These are phyloP conservation scores for Suillus luteus DNA, from an alignment of 768 basidiomycete species.

Conservation along the genomic window DNA sequence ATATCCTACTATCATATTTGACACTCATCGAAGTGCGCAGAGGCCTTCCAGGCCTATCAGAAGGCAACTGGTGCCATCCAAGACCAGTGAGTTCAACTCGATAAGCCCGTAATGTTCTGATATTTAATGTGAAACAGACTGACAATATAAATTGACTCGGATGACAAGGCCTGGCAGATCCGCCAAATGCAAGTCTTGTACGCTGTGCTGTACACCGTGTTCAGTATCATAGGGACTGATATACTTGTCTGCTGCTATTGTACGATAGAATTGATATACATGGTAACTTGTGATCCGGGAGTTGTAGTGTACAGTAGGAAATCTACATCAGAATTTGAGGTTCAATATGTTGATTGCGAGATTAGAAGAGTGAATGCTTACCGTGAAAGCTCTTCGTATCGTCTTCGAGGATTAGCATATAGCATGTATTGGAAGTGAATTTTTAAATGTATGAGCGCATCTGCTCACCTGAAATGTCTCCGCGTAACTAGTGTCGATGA, in stretches of 20 bases:
- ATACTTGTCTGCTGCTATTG: constrained; percentile 6
- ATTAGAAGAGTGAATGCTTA: too few species aligned
- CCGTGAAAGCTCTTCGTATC: not conserved
- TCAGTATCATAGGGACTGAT: constrained; percentile 10
- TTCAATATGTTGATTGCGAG: constrained; percentile 19
- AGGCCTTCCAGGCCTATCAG: too few species aligned
- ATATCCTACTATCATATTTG: not conserved
- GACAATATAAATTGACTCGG: not conserved
- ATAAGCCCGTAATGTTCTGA: not conserved
- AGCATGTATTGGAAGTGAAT: not conserved
- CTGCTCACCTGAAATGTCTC: constrained; percentile 22
- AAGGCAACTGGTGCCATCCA: too few species aligned
- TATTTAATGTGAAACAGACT: not conserved
- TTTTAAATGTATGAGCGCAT: not conserved
- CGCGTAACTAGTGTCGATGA: not conserved
- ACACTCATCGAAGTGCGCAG: too few species aligned
- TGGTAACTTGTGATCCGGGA: not conserved
- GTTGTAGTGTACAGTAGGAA: constrained; percentile 10
- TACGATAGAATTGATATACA: constrained; percentile 29
- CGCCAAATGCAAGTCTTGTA: constrained; percentile 18
- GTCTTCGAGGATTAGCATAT: not conserved
- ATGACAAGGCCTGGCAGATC: constrained; percentile 26
- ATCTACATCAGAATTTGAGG: constrained; percentile 9
- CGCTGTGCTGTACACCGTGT: not conserved
- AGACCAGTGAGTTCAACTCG: too few species aligned